A percentile compares a stretch with the other conserved stretches of the same genome.
These are phyloP conservation scores for Phyllosticta ampelicida DNA, from an alignment of 2,329 filamentous ascomycete genomes.

Conservation along the genomic window DNA sequence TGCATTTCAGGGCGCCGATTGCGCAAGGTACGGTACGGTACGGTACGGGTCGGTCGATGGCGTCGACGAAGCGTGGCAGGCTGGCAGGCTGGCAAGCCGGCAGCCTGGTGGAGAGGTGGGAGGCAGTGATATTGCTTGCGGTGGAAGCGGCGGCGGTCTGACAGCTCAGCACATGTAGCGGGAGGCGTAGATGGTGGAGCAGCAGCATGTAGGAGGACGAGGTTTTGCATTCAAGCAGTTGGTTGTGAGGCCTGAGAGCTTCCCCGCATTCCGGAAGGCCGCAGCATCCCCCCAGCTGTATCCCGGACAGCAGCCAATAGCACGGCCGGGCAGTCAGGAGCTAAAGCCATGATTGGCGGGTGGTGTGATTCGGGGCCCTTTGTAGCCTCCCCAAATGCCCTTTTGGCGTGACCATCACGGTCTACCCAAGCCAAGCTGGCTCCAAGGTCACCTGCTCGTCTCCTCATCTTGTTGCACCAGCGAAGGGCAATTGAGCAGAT, in stretches of 20 bases:
- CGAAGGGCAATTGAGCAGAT: background rate
- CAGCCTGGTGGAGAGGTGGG: background rate
- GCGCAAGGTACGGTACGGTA: background rate
- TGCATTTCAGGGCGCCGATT: background rate
- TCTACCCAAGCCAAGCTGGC: background rate
- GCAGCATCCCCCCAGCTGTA: constrained; percentile 4
- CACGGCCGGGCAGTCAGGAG: background rate
- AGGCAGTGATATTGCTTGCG: background rate
- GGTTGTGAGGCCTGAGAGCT: background rate
- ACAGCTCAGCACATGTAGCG: background rate
- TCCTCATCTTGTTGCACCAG: constrained; percentile 11
- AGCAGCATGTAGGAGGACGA: too few species aligned
- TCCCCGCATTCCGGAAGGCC: constrained; percentile 8
- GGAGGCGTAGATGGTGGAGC: background rate
- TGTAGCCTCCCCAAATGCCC: background rate
- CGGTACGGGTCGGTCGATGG: background rate
- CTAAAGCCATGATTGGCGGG: constrained; percentile 8
- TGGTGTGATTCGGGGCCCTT: constrained; percentile 7
- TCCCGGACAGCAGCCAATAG: constrained; percentile 1
- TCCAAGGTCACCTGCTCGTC: constrained; percentile 9
- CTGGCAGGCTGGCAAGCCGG: too few species aligned
- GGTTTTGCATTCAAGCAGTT: background rate
- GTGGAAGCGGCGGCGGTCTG: background rate
- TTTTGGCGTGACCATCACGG: background rate
- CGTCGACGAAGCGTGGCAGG: background rate